phyloP scores from a whole-genome alignment of 1,284 basidiomycete species.

The Gastroboletus turbinatus region DNA sequence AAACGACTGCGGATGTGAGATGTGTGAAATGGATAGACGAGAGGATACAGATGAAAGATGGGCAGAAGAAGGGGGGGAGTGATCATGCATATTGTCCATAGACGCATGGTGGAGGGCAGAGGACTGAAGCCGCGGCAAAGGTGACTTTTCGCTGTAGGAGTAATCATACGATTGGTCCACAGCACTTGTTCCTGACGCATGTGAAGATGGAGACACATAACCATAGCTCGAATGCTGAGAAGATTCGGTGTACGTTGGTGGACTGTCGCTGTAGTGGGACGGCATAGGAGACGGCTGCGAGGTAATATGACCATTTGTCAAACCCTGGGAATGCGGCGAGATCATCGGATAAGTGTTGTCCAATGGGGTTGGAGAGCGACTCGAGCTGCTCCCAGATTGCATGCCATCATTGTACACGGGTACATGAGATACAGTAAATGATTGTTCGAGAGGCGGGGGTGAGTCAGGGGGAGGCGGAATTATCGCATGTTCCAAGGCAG shows the following conservation, averaged over 20 bases:
- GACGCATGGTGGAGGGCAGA: slow-evolving; percentile 28
- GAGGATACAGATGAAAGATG: slow-evolving; percentile 36
- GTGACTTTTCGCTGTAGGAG: slow-evolving; percentile 32
- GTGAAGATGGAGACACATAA: slow-evolving; percentile 39
- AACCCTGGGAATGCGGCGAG: slow-evolving; percentile 31
- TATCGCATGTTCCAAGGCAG: slow-evolving; percentile 45
- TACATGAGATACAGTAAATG: slow-evolving; percentile 27
- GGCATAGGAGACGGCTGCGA: slow-evolving; percentile 34
- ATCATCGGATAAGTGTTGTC: slow-evolving; percentile 40
- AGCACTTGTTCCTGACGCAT: slow-evolving; percentile 20
- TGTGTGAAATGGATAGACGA: slow-evolving; percentile 38
- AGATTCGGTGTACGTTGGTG: slow-evolving; percentile 46
- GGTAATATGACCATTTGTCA: slow-evolving; percentile 27
- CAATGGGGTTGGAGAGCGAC: slow-evolving; percentile 44
- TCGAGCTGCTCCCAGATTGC: slow-evolving; percentile 37
- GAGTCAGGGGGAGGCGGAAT: slow-evolving; percentile 37
- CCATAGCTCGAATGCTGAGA: slow-evolving; percentile 42
- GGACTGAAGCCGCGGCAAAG: slow-evolving; percentile 31
- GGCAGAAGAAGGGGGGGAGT: slow-evolving; percentile 31
- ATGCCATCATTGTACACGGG: slow-evolving; percentile 39
- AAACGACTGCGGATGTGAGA: slow-evolving; percentile 37
- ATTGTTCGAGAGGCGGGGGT: slow-evolving; percentile 47
- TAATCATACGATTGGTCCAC: slow-evolving; percentile 33
- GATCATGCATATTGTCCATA: slow-evolving; percentile 32
- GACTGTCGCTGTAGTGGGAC: slow-evolving; percentile 34